Base-by-base conservation (phyloP, 2,329 filamentous ascomycete species). In the Chaetomiaceae sp. region DNA sequence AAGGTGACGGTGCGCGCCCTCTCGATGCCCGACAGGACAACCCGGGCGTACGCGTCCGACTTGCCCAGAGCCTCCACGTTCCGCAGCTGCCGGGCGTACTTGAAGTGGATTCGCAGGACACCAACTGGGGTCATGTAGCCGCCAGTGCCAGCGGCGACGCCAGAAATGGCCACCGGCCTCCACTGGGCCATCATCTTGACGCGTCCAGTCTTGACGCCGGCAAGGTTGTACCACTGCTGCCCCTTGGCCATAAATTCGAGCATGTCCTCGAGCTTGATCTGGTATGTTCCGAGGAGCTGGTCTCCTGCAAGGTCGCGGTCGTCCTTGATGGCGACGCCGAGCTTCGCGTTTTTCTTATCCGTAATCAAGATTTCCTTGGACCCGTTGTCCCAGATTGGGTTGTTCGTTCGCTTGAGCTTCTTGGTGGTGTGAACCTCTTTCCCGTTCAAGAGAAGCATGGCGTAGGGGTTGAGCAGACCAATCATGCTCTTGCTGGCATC, bases 51-150 rank as follows among this genome's bases (percentile, higher is more conserved):
- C 0, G 94, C 90, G 69, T 99, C 95, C 1, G 94, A 97, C 72
- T 97, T 97, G 71, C 94, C 94, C 70, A 99, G 83, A 2, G 90
- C 89, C 71, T 99, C 94, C 49, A 96, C 80, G 69, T 99, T 99
- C 55, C 91, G 88, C 39, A 99, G 80, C 63, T 91, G 83, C 46
- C 79, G 82, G 27, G 90, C 94, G 64, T 82, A 85, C 73, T 89
- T 82, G 76, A 97, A 92, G 70, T 99, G 91, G 61, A 99, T 78
- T 58, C 94, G 86, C 84, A 97, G 89, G 20, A 99, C 91, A 71
- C 94, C 94, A 60, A 99, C 89, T 0, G 94, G 94, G 1, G 89
- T 92, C 55, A 95, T 79, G 69, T 99, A 99, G 52, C 94, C 94
- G 47, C 89, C 89, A 50, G 88, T 90, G 50, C 88, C 85, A 42